A percentile compares a stretch with the other conserved stretches of the same genome.
phyloP scores from a whole-genome alignment of 495 filamentous ascomycete genomes.

The Beverwykella pulmonaria region DNA sequence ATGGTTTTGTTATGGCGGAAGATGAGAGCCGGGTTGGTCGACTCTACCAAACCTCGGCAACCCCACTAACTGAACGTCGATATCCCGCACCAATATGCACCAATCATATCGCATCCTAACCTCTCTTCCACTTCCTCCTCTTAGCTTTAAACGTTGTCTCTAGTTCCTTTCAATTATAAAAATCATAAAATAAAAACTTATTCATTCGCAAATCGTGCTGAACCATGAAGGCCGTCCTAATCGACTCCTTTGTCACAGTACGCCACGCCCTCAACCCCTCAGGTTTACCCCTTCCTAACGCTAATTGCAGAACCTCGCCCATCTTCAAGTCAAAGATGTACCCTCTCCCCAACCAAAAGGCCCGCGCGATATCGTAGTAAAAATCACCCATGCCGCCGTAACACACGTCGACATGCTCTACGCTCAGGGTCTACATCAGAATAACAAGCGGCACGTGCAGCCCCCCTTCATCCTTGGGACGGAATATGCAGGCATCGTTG shows the following conservation, averaged over 20 bases:
- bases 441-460: conserved; percentile 43
- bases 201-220: not conserved
- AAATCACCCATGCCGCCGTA: conserved; percentile 30
- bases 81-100: not conserved
- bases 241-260: conserved; percentile 37
- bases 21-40: not conserved
- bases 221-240: conserved; percentile 41
- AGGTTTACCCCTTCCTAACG: not conserved
- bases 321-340: conserved; percentile 32
- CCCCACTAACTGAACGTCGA: not conserved
- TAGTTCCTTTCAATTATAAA: not conserved
- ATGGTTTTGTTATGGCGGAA: not conserved
- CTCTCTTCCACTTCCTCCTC: not conserved
- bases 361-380: conserved; percentile 13
- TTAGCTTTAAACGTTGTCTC: no score
- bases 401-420: conserved; percentile 38
- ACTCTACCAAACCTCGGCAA: conserved; percentile 1
- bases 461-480: conserved; percentile 45
- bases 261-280: not conserved
- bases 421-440: conserved; percentile 48
- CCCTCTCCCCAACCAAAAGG: conserved; percentile 5
- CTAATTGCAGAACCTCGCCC: conserved; percentile 27
- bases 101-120: not conserved
- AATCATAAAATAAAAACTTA: not conserved
- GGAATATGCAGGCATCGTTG: conserved; percentile 34